A percentile compares a stretch with the other conserved stretches of the same genome.
Evolutionary conservation across 441 rosid species (phyloP).

Genomic region (Hura crepitans): DNA sequence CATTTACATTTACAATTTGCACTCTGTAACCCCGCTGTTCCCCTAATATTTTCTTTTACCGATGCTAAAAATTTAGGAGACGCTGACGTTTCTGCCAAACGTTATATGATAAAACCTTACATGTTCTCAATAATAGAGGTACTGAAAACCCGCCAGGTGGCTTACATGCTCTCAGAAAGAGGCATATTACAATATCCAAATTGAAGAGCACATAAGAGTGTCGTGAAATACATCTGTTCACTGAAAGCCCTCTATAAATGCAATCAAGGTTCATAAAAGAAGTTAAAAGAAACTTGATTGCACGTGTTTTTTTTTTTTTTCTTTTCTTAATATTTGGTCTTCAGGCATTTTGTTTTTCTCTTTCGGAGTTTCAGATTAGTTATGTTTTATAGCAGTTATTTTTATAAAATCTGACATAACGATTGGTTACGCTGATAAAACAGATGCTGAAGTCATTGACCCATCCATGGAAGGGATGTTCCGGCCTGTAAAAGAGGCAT

Average conservation of each 20-base stretch:
- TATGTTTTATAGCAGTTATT: background rate
- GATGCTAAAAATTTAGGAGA: background rate
- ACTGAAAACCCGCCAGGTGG: background rate
- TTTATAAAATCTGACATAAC: background rate
- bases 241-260: background rate
- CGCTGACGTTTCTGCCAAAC: background rate
- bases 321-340: background rate
- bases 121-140: no score
- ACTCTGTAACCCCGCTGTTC: background rate
- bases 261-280: background rate
- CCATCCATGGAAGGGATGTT: conserved; percentile 36
- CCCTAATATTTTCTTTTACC: background rate
- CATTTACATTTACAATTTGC: no score
- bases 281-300: background rate
- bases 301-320: background rate
- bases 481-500: conserved; percentile 24
- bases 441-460: conserved; percentile 58
- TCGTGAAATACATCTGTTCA: background rate
- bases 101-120: background rate
- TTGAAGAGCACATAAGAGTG: background rate
- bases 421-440: conserved; percentile 11
- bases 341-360: background rate
- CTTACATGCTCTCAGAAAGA: background rate
- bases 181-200: background rate
- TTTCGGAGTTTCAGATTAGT: background rate